Base-by-base conservation (phyloP, 176 grass and related monocot genomes). In the Thalia dealbata region DNA sequence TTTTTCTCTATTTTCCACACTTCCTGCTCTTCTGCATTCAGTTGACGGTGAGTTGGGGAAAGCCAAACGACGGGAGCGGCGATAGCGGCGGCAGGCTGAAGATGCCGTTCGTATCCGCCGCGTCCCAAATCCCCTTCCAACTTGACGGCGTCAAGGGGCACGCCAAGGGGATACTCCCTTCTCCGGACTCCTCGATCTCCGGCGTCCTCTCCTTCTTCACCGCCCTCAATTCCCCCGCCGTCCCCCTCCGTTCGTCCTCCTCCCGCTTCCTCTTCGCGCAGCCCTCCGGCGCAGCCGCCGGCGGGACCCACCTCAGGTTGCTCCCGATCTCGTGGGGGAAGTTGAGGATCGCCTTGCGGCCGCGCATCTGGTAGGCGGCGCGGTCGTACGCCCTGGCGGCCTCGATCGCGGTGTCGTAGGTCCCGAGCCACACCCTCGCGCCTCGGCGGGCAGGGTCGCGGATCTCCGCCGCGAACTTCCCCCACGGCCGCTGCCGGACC, bases 401-500 rank as follows among this genome's bases (percentile, higher is more conserved):
- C 72, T 97, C 93, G 82, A 92, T 89, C 14, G 93, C 93, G 30
- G 82, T 92, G 74, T 92, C 93, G 80, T 84, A 97, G 27, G 95
- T 97, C 72, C 95, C 95, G 35, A 97, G 89, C 95, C 95, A 97
- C 3, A 97, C 85, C 32, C 95, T 82, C 25, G 87, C 86, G 54
- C 95, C 95, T 81, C 92, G 90, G 76, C 82, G 92, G 25, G 87
- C 87, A 14, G 90, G 95, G 76, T 97, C 95, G 15, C 95, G 79
- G 64, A 97, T 97, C 82, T 97, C 95, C 38, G 95, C 90, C 6
- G 95, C 95, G 79, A 88, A 97, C 70, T 97, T 97, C 38, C 95
- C 95, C 95, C 95, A 97, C 14, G 95, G 95, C 52, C 95, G 83
- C 85, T 91, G 95, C 81, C 95, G 70, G 67, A 97, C 95, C 0